Evolutionary conservation across 1,284 basidiomycete genomes (phyloP).

Genomic region (Cryptococcus sp.): DNA sequence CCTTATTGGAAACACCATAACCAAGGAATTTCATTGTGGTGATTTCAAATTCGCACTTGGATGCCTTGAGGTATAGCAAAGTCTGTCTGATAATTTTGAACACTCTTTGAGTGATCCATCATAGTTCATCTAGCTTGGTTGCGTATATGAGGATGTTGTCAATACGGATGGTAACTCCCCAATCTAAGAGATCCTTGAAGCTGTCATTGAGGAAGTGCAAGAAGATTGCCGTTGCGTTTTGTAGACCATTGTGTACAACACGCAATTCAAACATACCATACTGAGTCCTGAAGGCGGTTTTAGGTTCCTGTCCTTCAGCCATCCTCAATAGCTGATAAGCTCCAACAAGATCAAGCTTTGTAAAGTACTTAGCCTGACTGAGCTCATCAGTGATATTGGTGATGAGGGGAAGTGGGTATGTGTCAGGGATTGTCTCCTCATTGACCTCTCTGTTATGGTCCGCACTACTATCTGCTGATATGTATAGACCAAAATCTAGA

Average conservation of each 20-base stretch:
- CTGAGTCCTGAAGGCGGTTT: constrained; percentile 18
- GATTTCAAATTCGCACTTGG: constrained; percentile 48
- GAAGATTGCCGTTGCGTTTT: constrained; percentile 14
- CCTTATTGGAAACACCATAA: constrained; percentile 40
- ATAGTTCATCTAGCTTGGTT: constrained; percentile 37
- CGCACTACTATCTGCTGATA: too few relatives aligned
- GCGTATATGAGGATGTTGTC: constrained; percentile 40
- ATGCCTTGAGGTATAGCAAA: constrained; percentile 41
- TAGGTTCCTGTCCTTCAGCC: constrained; percentile 7
- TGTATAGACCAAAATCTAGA: too few relatives aligned
- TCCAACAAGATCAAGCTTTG: constrained; percentile 12
- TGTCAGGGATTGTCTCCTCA: constrained; percentile 9
- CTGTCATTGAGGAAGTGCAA: constrained; percentile 17
- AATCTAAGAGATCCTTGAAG: constrained; percentile 11
- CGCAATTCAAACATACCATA: constrained; percentile 15
- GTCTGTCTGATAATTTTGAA: constrained; percentile 7
- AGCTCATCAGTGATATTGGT: constrained; percentile 3
- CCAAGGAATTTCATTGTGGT: constrained; percentile 46
- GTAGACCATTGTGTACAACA: constrained; percentile 17
- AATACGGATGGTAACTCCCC: constrained; percentile 31
- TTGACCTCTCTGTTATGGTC: constrained; percentile 14
- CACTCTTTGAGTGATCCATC: constrained; percentile 7
- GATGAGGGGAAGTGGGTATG: constrained; percentile 16
- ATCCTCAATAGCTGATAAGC: constrained; percentile 17
- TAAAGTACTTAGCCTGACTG: constrained; percentile 6